Conservation (phyloP, 2,329 filamentous ascomycete species). For the Hymenoscyphus salicellus region DNA sequence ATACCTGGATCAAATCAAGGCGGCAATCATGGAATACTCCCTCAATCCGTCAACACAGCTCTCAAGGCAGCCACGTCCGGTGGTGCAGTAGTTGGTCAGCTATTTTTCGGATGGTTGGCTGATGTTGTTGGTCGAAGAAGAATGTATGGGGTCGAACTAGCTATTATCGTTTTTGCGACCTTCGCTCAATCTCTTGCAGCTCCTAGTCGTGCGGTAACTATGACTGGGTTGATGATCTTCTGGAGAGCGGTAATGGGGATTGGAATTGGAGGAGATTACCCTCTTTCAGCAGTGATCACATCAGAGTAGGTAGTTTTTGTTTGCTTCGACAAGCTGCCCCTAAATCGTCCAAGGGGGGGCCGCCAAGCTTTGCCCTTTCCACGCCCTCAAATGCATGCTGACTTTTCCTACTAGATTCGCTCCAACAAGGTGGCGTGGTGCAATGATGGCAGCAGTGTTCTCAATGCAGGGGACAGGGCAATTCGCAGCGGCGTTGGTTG, state of each 20-base stretch:
- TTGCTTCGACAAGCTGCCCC: not conserved
- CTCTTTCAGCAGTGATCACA: conserved; percentile 68
- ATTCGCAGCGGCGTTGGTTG: conserved; percentile 66
- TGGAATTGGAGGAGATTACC: conserved; percentile 80
- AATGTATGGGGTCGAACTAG: conserved; percentile 79
- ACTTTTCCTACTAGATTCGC: conserved; percentile 55
- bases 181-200: conserved; percentile 64
- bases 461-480: conserved; percentile 85
- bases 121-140: conserved; percentile 72
- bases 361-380: not conserved
- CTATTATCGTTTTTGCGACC: conserved; percentile 69
- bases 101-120: conserved; percentile 73
- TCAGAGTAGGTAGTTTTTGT: conserved; percentile 53
- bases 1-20: conserved; percentile 45
- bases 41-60: conserved; percentile 64
- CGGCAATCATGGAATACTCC: conserved; percentile 54
- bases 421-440: conserved; percentile 75
- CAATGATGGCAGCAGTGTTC: conserved; percentile 81
- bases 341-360: not conserved
- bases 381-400: not conserved
- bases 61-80: conserved; percentile 79
- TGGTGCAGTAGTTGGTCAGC: conserved; percentile 74
- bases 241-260: conserved; percentile 77
- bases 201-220: conserved; percentile 57
- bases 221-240: conserved; percentile 63